phyloP scores from a whole-genome alignment of 2,329 filamentous ascomycete species.

The Pseudocercospora crystallina region DNA sequence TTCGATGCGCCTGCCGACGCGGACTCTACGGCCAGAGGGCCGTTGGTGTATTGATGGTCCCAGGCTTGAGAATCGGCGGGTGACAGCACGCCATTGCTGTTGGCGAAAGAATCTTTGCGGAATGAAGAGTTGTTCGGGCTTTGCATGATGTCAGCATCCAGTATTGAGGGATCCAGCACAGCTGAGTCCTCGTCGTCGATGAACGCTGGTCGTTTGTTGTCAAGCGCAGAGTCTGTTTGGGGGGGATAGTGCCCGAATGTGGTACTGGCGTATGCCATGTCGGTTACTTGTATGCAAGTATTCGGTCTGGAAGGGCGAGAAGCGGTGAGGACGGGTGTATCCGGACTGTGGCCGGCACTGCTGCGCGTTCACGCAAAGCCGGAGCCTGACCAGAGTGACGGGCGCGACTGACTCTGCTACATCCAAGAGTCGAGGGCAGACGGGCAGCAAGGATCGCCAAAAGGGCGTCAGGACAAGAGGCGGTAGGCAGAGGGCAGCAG shows the following conservation, averaged over 20 bases:
- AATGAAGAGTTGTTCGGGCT: slow-evolving; percentile 26
- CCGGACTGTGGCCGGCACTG: slow-evolving; percentile 9
- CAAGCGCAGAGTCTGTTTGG: slow-evolving; percentile 24
- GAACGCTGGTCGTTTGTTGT: slow-evolving; percentile 27
- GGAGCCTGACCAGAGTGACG: slow-evolving; percentile 12
- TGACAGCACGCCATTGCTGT: slow-evolving; percentile 34
- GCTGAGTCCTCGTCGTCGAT: slow-evolving; percentile 30
- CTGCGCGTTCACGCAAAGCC: slow-evolving; percentile 20
- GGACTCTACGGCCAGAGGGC: slow-evolving; percentile 22
- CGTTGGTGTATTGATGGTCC: slow-evolving; percentile 29
- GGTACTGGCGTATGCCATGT: slow-evolving; percentile 24
- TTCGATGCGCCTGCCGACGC: slow-evolving; percentile 21
- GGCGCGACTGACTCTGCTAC: slow-evolving; percentile 22
- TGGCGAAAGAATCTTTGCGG: slow-evolving; percentile 37
- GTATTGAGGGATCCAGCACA: slow-evolving; percentile 30
- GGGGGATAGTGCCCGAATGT: slow-evolving; percentile 26
- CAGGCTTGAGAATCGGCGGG: slow-evolving; percentile 32
- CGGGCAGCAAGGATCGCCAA: slow-evolving; percentile 10
- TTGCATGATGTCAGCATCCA: slow-evolving; percentile 36
- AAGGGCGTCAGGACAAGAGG: slow-evolving; percentile 9
- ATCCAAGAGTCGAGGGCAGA: slow-evolving; percentile 14
- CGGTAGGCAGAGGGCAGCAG: slow-evolving; percentile 5
- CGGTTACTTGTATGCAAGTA: slow-evolving; percentile 22
- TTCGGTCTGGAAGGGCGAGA: neutral
- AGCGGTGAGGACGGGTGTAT: slow-evolving; percentile 30